These are phyloP conservation scores for Trypanosoma cruzi DNA, from an alignment of 208 protist genomes.

Conservation along the genomic window DNA sequence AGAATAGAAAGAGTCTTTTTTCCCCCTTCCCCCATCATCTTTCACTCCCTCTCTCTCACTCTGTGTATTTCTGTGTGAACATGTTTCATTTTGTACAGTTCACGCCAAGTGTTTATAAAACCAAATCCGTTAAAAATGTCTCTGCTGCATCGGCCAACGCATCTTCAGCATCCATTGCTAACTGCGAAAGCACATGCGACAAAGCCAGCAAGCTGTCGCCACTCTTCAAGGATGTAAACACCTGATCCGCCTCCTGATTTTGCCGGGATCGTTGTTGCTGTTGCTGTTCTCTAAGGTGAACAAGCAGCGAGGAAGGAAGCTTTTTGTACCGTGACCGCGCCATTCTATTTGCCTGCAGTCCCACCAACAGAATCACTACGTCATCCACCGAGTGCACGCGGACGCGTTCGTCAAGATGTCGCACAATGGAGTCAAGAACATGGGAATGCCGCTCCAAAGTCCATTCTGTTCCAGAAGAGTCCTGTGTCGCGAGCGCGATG, in stretches of 20 bases:
- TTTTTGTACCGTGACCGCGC: conserved; percentile 28
- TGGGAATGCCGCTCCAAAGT: not conserved
- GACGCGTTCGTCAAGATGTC: conserved; percentile 23
- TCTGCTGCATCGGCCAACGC: conserved; percentile 19
- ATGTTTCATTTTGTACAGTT: not conserved
- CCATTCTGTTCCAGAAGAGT: not conserved
- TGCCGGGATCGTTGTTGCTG: not conserved
- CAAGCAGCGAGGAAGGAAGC: conserved; percentile 20
- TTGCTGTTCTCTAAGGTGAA: conserved; percentile 17
- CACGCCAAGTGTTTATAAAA: not conserved
- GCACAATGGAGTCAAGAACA: conserved; percentile 25
- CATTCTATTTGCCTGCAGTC: conserved; percentile 8
- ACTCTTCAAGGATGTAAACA: not conserved
- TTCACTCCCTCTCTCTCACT: not conserved
- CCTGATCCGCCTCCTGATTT: not conserved
- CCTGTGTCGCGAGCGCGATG: not conserved
- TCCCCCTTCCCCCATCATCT: too few species aligned
- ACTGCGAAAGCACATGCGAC: conserved; percentile 10
- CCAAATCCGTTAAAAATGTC: conserved; percentile 2
- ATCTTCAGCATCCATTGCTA: conserved; percentile 15
- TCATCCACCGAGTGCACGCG: conserved; percentile 24
- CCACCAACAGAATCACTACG: conserved; percentile 10
- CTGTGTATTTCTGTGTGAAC: not conserved
- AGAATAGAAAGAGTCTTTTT: too few species aligned
- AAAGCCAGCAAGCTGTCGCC: conserved; percentile 4